These are phyloP conservation scores for Hydrangea macrophylla DNA, from an alignment of 148 eudicot genomes.

Conservation along the genomic window DNA sequence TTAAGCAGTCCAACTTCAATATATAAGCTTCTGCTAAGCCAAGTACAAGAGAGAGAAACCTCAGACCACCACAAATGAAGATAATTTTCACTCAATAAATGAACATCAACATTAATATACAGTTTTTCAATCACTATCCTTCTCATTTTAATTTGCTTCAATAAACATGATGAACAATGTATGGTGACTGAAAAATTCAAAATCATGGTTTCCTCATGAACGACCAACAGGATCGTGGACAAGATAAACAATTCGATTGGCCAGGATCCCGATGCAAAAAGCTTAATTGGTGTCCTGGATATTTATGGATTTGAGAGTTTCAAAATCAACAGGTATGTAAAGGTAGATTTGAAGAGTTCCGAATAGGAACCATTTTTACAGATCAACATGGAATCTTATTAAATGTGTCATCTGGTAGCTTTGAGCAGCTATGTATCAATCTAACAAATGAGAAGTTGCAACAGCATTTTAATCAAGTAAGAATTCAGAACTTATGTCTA, in stretches of 20 bases:
- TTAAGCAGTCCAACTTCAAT: not conserved
- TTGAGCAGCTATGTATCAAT: conserved; percentile 99
- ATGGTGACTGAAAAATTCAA: not conserved
- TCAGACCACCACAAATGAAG: not conserved
- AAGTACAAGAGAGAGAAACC: not conserved
- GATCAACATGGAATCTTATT: conserved; percentile 16
- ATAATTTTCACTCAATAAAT: not conserved
- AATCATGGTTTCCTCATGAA: conserved; percentile 5
- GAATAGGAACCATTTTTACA: conserved; percentile 2
- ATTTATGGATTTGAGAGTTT: conserved; percentile 65
- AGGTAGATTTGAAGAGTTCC: not conserved
- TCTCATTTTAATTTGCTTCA: not conserved
- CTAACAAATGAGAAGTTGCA: conserved; percentile 97
- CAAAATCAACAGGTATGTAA: conserved; percentile 54
- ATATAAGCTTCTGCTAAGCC: not conserved
- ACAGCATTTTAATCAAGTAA: conserved; percentile 96
- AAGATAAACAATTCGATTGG: conserved; percentile 63
- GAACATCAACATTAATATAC: not conserved
- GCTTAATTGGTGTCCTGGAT: conserved; percentile 65
- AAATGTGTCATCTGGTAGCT: conserved; percentile 38
- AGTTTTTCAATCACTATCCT: not conserved
- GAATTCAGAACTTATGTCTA: not conserved
- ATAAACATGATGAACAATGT: not conserved
- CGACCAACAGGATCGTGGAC: conserved; percentile 53
- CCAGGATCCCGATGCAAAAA: conserved; percentile 54